phyloP scores from a whole-genome alignment of 352 stramenopile genomes.

The Phytophthora europaea region DNA sequence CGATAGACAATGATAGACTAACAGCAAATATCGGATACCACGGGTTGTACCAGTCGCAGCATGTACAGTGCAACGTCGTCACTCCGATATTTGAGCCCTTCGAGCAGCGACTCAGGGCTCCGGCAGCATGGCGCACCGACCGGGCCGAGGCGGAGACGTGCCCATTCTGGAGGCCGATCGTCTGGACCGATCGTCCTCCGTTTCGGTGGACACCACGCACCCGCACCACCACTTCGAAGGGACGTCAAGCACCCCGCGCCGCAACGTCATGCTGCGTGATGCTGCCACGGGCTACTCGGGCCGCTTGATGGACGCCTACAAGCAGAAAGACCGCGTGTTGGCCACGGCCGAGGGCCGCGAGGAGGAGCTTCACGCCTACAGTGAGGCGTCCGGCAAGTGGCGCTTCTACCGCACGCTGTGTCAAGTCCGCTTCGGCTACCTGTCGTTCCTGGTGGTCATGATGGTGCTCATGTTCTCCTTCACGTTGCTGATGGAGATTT shows the following conservation, averaged over 20 bases:
- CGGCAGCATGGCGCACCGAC: conserved; percentile 23
- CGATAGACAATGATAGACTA: background rate
- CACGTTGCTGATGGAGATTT: conserved; percentile 87
- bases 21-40: background rate
- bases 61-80: conserved; percentile 7
- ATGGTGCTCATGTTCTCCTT: conserved; percentile 89
- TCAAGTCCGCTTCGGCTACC: conserved; percentile 82
- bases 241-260: conserved; percentile 20
- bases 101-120: background rate
- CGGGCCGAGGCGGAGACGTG: conserved; percentile 33
- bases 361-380: conserved; percentile 68
- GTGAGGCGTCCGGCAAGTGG: conserved; percentile 54
- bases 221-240: conserved; percentile 20
- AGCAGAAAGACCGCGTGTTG: conserved; percentile 52
- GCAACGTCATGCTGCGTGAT: conserved; percentile 33
- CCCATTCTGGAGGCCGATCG: conserved; percentile 41
- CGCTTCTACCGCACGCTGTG: conserved; percentile 79
- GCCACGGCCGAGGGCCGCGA: conserved; percentile 60
- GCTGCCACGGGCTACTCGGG: conserved; percentile 35
- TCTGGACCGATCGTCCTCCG: conserved; percentile 33
- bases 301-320: conserved; percentile 35
- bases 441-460: conserved; percentile 87
- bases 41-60: conserved; percentile 2
- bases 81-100: conserved; percentile 16
- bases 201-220: conserved; percentile 24